phyloP scores from a whole-genome alignment of 2,329 filamentous ascomycete species.

The Paracoccidioides lutzii region DNA sequence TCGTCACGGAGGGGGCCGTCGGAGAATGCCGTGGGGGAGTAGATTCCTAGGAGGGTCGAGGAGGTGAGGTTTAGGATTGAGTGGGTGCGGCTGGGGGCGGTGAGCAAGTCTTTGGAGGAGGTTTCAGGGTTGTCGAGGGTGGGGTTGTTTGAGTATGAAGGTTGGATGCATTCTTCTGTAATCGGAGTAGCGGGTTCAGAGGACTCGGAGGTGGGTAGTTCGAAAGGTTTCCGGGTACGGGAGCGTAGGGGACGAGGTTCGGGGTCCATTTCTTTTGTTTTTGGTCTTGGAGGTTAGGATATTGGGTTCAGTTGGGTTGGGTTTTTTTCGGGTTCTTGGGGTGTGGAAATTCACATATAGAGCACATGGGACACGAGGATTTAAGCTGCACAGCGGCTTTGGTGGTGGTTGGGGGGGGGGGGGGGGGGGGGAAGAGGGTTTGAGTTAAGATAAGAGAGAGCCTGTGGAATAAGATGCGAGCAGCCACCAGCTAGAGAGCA shows the following conservation, averaged over 20 bases:
- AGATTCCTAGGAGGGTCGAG: constrained; percentile 85
- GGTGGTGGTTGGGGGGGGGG: too few relatives aligned
- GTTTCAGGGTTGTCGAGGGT: constrained; percentile 9
- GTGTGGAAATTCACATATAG: too few relatives aligned
- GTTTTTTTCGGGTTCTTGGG: too few relatives aligned
- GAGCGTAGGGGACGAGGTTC: constrained; percentile 51
- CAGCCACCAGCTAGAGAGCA: too few relatives aligned
- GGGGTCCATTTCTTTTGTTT: not conserved
- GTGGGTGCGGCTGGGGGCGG: constrained; percentile 51
- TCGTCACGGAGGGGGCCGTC: constrained; percentile 21
- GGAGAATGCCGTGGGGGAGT: constrained; percentile 50
- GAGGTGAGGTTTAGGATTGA: constrained; percentile 78
- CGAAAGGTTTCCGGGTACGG: constrained; percentile 59
- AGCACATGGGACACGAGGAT: too few relatives aligned
- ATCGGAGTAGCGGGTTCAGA: constrained; percentile 29
- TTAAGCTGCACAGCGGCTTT: too few relatives aligned
- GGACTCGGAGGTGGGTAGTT: constrained; percentile 39
- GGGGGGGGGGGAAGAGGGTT: not conserved
- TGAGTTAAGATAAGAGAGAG: too few relatives aligned
- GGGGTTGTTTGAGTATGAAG: constrained; percentile 10
- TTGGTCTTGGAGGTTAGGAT: not conserved
- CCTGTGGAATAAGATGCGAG: too few relatives aligned
- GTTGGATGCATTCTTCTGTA: constrained; percentile 22
- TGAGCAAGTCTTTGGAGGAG: constrained; percentile 14
- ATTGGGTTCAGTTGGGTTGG: too few relatives aligned